Conservation (phyloP, 805 yeast species). For the Ogataea populi-albae region DNA sequence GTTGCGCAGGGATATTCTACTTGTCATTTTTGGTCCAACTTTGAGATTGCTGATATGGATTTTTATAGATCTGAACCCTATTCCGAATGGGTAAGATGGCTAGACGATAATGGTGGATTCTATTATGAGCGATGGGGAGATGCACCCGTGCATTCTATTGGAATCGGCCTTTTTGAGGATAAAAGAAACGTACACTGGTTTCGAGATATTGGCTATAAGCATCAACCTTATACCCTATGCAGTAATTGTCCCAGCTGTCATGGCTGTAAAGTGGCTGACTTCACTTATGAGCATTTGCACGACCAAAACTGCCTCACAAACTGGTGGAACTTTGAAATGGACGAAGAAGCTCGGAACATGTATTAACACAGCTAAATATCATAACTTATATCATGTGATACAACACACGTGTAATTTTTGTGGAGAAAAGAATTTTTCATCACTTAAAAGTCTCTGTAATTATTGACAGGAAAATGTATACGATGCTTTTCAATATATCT, state of each 20-base stretch:
- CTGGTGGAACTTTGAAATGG: constrained; percentile 55
- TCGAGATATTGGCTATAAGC: constrained; percentile 76
- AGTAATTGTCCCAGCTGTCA: constrained; percentile 66
- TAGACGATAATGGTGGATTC: constrained; percentile 74
- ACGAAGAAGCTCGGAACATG: constrained; percentile 20
- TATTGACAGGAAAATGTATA: no score
- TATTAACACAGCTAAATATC: no score
- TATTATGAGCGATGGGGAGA: constrained; percentile 94
- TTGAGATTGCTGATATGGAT: constrained; percentile 83
- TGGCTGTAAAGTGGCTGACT: constrained; percentile 51
- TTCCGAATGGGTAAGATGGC: constrained; percentile 54
- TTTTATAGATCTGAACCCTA: constrained; percentile 72
- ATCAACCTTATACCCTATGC: constrained; percentile 56
- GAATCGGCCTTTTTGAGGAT: constrained; percentile 68
- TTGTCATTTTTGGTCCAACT: constrained; percentile 91
- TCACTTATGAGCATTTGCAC: constrained; percentile 51
- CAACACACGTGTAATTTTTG: neutral
- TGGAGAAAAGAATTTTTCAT: constrained; percentile 4
- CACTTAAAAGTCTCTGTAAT: neutral
- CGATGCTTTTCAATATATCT: no score
- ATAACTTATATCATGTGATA: neutral
- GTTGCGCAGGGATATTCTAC: constrained; percentile 46
- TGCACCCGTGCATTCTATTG: constrained; percentile 85
- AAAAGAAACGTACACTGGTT: constrained; percentile 77
- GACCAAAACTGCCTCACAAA: constrained; percentile 73